A percentile compares a stretch with the other conserved stretches of the same genome.
These are phyloP conservation scores for Raffaelea ambrosiae DNA, from an alignment of 2,329 filamentous ascomycete genomes.

Conservation along the genomic window DNA sequence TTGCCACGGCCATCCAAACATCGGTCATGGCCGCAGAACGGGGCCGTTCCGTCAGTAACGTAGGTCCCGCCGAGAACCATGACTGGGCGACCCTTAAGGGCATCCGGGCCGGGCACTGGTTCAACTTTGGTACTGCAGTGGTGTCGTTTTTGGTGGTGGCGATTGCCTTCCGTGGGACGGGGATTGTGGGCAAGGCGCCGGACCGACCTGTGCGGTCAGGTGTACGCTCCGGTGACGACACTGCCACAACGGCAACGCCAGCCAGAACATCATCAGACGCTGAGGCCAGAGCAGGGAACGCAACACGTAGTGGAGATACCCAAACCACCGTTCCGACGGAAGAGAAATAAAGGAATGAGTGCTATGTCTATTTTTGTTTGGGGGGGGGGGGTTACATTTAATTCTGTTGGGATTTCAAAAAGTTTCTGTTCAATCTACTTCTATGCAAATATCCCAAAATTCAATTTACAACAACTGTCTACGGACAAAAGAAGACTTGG, in stretches of 20 bases:
- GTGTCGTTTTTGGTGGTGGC: constrained; percentile 34
- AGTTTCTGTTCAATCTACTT: too few species aligned
- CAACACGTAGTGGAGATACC: too few species aligned
- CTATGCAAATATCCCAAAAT: too few species aligned
- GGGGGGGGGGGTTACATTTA: too few species aligned
- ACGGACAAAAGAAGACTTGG: too few species aligned
- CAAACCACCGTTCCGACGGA: too few species aligned
- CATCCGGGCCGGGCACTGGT: constrained; percentile 41
- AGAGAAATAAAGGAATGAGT: too few species aligned
- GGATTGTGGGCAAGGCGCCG: constrained; percentile 34
- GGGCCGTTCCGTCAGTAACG: constrained; percentile 32
- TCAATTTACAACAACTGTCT: too few species aligned
- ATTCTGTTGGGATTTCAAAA: too few species aligned
- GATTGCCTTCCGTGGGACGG: constrained; percentile 41
- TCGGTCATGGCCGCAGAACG: constrained; percentile 46
- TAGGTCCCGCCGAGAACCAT: constrained; percentile 31
- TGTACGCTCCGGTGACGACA: not conserved
- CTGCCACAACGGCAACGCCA: not conserved
- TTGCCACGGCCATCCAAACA: constrained; percentile 57
- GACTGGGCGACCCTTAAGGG: constrained; percentile 39
- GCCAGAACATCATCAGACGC: not conserved
- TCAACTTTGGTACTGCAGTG: constrained; percentile 40
- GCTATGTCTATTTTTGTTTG: too few species aligned
- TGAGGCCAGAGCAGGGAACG: too few species aligned
- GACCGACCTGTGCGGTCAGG: not conserved